A percentile compares a stretch with the other conserved stretches of the same genome.
Evolutionary conservation across 495 filamentous ascomycete genomes (phyloP).

Genomic region (Neurospora sp.): DNA sequence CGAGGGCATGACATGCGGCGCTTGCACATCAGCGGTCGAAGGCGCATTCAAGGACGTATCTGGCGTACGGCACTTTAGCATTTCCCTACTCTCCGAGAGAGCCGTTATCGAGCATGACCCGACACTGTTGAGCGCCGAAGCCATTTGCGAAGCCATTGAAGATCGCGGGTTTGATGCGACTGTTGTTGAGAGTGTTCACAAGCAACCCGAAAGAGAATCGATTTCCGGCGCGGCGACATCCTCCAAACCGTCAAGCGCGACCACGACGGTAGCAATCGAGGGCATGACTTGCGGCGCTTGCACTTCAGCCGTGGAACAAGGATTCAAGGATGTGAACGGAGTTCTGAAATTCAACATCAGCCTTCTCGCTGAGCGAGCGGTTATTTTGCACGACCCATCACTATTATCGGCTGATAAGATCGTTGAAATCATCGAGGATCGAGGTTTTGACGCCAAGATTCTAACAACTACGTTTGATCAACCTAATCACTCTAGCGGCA

Average conservation of each 20-base stretch:
- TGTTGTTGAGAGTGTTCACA: conserved; percentile 46
- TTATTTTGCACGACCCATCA: conserved; percentile 68
- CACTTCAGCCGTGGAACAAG: conserved; percentile 79
- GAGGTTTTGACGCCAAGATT: conserved; percentile 83
- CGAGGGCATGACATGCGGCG: conserved; percentile 94
- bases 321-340: conserved; percentile 63
- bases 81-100: conserved; percentile 85
- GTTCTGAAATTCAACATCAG: conserved; percentile 87
- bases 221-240: conserved; percentile 13
- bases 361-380: conserved; percentile 82
- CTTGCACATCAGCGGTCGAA: conserved; percentile 87
- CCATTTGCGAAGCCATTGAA: conserved; percentile 73
- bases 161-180: conserved; percentile 86
- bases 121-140: conserved; percentile 50
- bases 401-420: conserved; percentile 63
- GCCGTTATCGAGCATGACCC: conserved; percentile 83
- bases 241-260: conserved; percentile 32
- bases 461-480: conserved; percentile 47
- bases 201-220: conserved; percentile 23
- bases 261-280: conserved; percentile 80
- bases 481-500: conserved; percentile 34
- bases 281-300: conserved; percentile 98
- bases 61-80: conserved; percentile 79
- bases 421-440: conserved; percentile 81
- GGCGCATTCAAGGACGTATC: conserved; percentile 66